These are phyloP conservation scores for Lyophyllum decastes DNA, from an alignment of 768 basidiomycete genomes.

Conservation along the genomic window DNA sequence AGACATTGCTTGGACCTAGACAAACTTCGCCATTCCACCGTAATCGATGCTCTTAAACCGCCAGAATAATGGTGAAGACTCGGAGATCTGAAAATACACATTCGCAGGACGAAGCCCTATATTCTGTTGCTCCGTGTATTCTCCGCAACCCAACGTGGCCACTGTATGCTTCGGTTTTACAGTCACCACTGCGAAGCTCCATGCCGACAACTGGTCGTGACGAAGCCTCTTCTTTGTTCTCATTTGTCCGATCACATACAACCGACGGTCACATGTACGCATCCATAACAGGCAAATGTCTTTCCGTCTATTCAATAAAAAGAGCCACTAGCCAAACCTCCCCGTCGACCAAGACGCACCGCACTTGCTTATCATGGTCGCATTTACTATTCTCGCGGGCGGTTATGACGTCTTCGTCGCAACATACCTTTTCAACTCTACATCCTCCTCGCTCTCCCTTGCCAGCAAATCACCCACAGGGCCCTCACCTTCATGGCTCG, in stretches of 20 bases:
- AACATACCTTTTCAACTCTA: constrained; percentile 52
- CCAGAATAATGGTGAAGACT: constrained; percentile 15
- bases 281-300: not conserved
- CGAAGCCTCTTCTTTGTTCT: not conserved
- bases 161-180: not conserved
- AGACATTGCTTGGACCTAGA: not conserved
- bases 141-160: not conserved
- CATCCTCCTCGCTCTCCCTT: constrained; percentile 46
- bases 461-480: constrained; percentile 46
- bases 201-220: too few relatives aligned
- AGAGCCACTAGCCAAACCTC: too few relatives aligned
- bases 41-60: not conserved
- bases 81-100: not conserved
- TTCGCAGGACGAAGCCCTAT: not conserved
- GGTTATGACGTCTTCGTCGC: constrained; percentile 48
- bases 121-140: not conserved
- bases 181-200: not conserved
- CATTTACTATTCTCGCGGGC: constrained; percentile 50
- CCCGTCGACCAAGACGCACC: too few relatives aligned
- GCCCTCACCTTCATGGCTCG: constrained; percentile 60
- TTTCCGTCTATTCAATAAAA: not conserved
- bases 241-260: not conserved
- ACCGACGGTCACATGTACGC: not conserved
- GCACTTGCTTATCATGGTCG: constrained; percentile 48
- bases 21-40: not conserved